These are phyloP conservation scores for Xylaria multiplex DNA, from an alignment of 2,329 filamentous ascomycete genomes.

Conservation along the genomic window DNA sequence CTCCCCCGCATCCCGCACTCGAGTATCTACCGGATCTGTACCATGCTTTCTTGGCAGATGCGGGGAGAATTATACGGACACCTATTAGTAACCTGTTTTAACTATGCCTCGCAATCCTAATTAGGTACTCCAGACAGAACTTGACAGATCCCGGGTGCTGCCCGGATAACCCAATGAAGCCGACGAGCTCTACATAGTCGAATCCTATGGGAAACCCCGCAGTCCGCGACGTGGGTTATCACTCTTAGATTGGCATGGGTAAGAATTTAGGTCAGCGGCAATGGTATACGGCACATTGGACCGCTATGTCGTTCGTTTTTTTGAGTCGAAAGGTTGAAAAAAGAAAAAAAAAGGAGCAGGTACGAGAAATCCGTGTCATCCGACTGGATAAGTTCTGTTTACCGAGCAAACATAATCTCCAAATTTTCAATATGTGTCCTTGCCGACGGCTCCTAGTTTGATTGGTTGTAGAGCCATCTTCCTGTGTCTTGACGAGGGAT, in stretches of 20 bases:
- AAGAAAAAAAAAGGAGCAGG: background rate
- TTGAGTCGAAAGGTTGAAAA: background rate
- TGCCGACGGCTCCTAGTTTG: background rate
- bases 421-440: background rate
- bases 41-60: conserved; percentile 13
- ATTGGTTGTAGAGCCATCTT: background rate
- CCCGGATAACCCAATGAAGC: conserved; percentile 9
- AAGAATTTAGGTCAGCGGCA: conserved; percentile 3
- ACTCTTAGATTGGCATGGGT: background rate
- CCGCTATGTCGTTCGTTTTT: background rate
- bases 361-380: background rate
- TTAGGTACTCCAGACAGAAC: background rate
- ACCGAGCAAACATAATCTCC: background rate
- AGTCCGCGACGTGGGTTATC: background rate
- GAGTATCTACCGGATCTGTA: background rate
- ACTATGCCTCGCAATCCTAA: background rate
- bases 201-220: background rate
- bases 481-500: background rate
- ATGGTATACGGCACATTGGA: background rate
- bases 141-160: too few relatives aligned
- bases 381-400: background rate
- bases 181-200: conserved; percentile 2
- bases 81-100: background rate
- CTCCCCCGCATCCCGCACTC: conserved; percentile 14
- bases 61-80: conserved; percentile 7